Conservation (phyloP, 129 eudicot genomes). For the Scalesia atractyloides region DNA sequence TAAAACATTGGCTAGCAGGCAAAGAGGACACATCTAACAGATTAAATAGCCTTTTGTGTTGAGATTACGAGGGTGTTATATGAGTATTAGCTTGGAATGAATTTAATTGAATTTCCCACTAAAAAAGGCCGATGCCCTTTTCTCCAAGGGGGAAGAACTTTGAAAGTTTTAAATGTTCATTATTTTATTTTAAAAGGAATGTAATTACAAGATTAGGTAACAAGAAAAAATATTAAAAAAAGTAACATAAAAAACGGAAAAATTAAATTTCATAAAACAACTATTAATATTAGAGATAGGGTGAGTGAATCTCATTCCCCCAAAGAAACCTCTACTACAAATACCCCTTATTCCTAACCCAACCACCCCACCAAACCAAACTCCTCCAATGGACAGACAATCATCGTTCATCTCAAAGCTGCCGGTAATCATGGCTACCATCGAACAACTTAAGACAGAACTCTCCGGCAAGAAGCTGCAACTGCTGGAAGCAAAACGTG, state of each 20-base stretch:
- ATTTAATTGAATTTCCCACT: not conserved
- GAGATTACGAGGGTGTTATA: too few species aligned
- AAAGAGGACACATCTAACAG: too few species aligned
- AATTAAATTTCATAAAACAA: not conserved
- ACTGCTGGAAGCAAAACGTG: slow-evolving; percentile 26
- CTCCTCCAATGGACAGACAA: slow-evolving; percentile 4
- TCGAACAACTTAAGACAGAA: slow-evolving; percentile 13
- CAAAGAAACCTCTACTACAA: not conserved
- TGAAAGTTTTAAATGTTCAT: not conserved
- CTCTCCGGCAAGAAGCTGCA: slow-evolving; percentile 23
- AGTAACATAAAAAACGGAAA: not conserved
- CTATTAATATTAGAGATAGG: not conserved
- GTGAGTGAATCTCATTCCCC: not conserved
- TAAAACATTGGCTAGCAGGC: too few species aligned
- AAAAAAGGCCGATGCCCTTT: not conserved
- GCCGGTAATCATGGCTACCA: slow-evolving; percentile 17
- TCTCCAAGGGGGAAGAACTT: too few species aligned
- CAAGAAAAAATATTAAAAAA: not conserved
- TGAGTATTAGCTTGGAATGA: not conserved
- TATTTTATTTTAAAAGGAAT: not conserved
- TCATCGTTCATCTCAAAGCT: slow-evolving; percentile 33
- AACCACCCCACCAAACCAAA: not conserved
- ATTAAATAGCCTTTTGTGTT: too few species aligned
- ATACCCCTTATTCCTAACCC: not conserved
- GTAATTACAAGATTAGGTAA: not conserved